These are phyloP conservation scores for Leccinum cinnamomeum DNA, from an alignment of 1,284 basidiomycete species.

Conservation along the genomic window DNA sequence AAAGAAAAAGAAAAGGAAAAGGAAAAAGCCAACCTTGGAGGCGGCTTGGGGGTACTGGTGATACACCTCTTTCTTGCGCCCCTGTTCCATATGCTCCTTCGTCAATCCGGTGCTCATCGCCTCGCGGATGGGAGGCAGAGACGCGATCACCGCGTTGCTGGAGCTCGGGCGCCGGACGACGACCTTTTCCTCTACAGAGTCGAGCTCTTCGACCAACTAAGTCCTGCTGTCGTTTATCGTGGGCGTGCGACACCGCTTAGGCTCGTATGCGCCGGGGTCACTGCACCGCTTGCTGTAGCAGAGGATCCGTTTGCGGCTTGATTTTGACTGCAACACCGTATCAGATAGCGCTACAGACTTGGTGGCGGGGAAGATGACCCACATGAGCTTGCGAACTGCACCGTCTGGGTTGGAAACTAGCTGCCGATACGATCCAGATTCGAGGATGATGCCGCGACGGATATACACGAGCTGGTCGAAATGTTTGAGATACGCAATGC, in stretches of 20 bases:
- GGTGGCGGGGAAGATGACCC: conserved; percentile 29
- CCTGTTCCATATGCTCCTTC: conserved; percentile 83
- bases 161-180: conserved; percentile 43
- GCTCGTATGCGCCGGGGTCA: conserved; percentile 52
- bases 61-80: conserved; percentile 78
- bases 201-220: conserved; percentile 21
- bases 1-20: conserved; percentile 43
- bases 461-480: conserved; percentile 83
- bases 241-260: conserved; percentile 43
- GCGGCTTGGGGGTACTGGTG: conserved; percentile 78
- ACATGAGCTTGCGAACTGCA: conserved; percentile 84
- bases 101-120: conserved; percentile 46
- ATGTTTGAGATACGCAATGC: conserved; percentile 80
- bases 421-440: conserved; percentile 68
- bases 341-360: neutral
- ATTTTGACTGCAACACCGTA: conserved; percentile 8
- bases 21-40: conserved; percentile 54
- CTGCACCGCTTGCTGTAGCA: conserved; percentile 50
- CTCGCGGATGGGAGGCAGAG: conserved; percentile 39
- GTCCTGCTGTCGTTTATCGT: conserved; percentile 23
- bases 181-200: conserved; percentile 21
- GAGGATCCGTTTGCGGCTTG: conserved; percentile 39
- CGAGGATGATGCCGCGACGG: conserved; percentile 82
- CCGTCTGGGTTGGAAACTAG: conserved; percentile 65
- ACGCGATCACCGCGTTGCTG: conserved; percentile 42